A percentile compares a stretch with the other conserved stretches of the same genome.
phyloP scores from a whole-genome alignment of 208 protist species.

The Leishmania braziliensis region DNA sequence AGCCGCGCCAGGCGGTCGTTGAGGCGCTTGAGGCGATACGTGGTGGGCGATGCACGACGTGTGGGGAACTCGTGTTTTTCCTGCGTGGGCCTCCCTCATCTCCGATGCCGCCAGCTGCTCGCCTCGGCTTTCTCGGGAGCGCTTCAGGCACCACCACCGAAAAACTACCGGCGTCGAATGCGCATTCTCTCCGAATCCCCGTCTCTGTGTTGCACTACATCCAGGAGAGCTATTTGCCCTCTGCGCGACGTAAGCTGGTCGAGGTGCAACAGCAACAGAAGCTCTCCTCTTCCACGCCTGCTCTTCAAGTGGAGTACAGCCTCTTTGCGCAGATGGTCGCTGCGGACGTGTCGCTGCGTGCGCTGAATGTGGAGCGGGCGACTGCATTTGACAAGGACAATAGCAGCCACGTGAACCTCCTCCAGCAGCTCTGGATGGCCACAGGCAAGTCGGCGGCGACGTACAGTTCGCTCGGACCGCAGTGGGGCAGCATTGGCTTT shows the following conservation, averaged over 20 bases:
- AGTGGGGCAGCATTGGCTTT: constrained; percentile 87
- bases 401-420: constrained; percentile 51
- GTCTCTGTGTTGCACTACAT: constrained; percentile 47
- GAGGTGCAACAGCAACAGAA: constrained; percentile 7
- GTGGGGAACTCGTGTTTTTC: constrained; percentile 56
- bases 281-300: not conserved
- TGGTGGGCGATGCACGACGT: constrained; percentile 34
- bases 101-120: constrained; percentile 10
- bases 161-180: constrained; percentile 39
- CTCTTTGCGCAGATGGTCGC: constrained; percentile 59
- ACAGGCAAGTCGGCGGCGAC: constrained; percentile 35
- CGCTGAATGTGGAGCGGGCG: constrained; percentile 57
- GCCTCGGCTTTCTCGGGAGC: constrained; percentile 10
- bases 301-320: constrained; percentile 30
- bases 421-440: constrained; percentile 75
- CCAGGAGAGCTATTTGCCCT: constrained; percentile 48
- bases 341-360: constrained; percentile 45
- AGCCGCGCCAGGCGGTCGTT: constrained; percentile 44
- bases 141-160: constrained; percentile 9
- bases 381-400: constrained; percentile 69
- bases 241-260: constrained; percentile 16
- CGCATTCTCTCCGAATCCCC: constrained; percentile 38
- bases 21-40: constrained; percentile 46
- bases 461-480: constrained; percentile 44
- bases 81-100: constrained; percentile 45